A percentile compares a stretch with the other conserved stretches of the same genome.
Conservation (phyloP, 2,329 filamentous ascomycete genomes). For the Calonectria hawksworthii region DNA sequence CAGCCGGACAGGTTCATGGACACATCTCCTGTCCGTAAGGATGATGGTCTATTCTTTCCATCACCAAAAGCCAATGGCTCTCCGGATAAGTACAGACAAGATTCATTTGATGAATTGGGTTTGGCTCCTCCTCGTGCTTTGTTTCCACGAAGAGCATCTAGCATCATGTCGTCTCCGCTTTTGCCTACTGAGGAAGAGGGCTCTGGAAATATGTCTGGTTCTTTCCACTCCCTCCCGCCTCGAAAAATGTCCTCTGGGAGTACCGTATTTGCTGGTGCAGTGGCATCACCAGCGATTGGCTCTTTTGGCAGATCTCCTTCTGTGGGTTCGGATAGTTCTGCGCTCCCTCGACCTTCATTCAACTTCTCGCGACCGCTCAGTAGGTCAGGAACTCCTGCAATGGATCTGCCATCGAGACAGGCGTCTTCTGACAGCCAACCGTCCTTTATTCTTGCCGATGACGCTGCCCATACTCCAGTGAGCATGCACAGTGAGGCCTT, state of each 20-base stretch:
- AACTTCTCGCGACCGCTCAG: conserved; percentile 96
- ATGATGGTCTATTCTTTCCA: conserved; percentile 51
- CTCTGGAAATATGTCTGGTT: conserved; percentile 65
- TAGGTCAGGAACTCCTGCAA: conserved; percentile 72
- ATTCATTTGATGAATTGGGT: conserved; percentile 64
- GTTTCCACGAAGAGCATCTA: conserved; percentile 68
- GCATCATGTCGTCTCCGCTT: conserved; percentile 73
- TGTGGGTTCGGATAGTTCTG: conserved; percentile 84
- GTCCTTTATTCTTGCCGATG: conserved; percentile 74
- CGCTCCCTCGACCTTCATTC: conserved; percentile 82
- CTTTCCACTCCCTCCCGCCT: conserved; percentile 74
- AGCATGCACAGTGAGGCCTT: conserved; percentile 81
- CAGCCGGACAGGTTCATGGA: conserved; percentile 45
- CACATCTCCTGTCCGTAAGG: conserved; percentile 49
- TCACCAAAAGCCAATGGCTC: conserved; percentile 55
- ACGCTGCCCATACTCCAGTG: conserved; percentile 76
- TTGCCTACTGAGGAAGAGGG: conserved; percentile 81
- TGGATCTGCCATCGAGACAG: conserved; percentile 72
- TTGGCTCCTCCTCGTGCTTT: conserved; percentile 65
- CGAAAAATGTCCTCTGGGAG: conserved; percentile 85
- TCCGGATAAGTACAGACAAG: conserved; percentile 60
- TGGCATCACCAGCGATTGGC: conserved; percentile 70
- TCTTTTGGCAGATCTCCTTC: conserved; percentile 85
- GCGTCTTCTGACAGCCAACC: conserved; percentile 77
- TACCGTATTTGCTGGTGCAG: conserved; percentile 59